Evolutionary conservation across 192 early-diverging fungal genomes (phyloP).

Genomic region (Geranomyces variabilis): DNA sequence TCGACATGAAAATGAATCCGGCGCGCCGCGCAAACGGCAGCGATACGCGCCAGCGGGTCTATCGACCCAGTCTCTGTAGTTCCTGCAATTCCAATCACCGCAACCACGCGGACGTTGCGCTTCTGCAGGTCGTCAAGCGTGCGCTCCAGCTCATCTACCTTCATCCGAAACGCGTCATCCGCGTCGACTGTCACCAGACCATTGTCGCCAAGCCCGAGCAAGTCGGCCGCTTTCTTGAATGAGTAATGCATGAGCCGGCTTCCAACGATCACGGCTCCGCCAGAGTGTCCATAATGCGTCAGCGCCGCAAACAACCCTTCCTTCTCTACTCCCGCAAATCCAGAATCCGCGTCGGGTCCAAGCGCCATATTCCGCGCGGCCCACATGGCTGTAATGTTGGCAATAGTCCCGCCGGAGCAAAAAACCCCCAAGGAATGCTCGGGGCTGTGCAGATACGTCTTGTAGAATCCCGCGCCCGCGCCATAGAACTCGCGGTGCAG

Average conservation of each 20-base stretch:
- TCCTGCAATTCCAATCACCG: slow-evolving; percentile 57
- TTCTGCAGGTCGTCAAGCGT: slow-evolving; percentile 40
- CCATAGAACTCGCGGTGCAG: slow-evolving; percentile 57
- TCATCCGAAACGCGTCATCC: slow-evolving; percentile 51
- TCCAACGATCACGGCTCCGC: slow-evolving; percentile 53
- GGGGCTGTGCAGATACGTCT: slow-evolving; percentile 43
- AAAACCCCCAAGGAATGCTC: slow-evolving; percentile 51
- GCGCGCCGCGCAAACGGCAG: slow-evolving; percentile 27
- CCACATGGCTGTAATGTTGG: slow-evolving; percentile 67
- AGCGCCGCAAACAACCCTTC: slow-evolving; percentile 53
- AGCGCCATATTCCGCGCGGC: slow-evolving; percentile 56
- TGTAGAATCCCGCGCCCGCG: slow-evolving; percentile 42
- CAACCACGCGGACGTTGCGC: slow-evolving; percentile 45
- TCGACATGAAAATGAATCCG: slow-evolving; percentile 61
- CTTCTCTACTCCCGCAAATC: slow-evolving; percentile 54
- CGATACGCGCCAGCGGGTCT: slow-evolving; percentile 44
- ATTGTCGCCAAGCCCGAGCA: slow-evolving; percentile 58
- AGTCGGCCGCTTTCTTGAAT: slow-evolving; percentile 63
- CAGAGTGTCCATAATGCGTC: slow-evolving; percentile 50
- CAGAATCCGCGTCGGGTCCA: slow-evolving; percentile 25
- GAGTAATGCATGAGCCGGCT: slow-evolving; percentile 59
- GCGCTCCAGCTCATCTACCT: slow-evolving; percentile 43
- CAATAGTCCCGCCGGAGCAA: slow-evolving; percentile 59
- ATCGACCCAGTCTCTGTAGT: slow-evolving; percentile 63
- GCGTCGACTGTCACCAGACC: slow-evolving; percentile 51